Base-by-base conservation (phyloP, 2,329 filamentous ascomycete genomes). In the Aschersonia sp. region DNA sequence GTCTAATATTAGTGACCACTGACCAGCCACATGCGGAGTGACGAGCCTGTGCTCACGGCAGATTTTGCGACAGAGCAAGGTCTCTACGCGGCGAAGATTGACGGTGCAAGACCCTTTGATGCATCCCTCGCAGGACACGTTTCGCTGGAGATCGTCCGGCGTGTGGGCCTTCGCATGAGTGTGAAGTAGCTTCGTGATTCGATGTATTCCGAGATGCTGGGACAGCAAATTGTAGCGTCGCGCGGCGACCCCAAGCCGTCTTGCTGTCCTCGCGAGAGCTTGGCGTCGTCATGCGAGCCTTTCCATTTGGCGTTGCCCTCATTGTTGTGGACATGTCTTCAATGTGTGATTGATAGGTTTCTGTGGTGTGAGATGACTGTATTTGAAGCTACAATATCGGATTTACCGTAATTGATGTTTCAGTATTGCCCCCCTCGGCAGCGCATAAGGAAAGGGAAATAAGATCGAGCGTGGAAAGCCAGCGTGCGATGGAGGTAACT, bases 171-270 rank as follows among this genome's bases (percentile, higher is more conserved):
- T 51, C 46, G 14, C 48, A 45, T 10, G 32, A 39, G 44, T 43
- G 41, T 14, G 46, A 12, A 43, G 48, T 32, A 46, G 30, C 48
- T 22, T 44, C 43, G 29, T 41, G 9, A 32, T n/a, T 35, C 14
- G 41, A 12, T 29, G 43, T 32, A 31, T 58, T 58, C 39, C 54
- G 55, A 43, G 56, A 58, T 32, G 54, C 55, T 39, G 54, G 58
- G 41, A 51, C 57, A 32, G 54, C 58, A 47, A 55, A 55, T n/a
- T 50, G 47, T 29, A 47, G 51, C 35, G 56, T 51, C 46, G 52
- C 51, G 52, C 55, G 57, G 41, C 53, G 56, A 44, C 56, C 60
- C 55, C 54, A 58, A 45, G 56, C 59, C 31, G 59, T 52, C 47
- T 54, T 56, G 14, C 52, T 53, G 44, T 51, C 59, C 42, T 56